Percentiles rank a stretch among this genome's conserved stretches.
phyloP scores from a whole-genome alignment of 2,329 filamentous ascomycete species.

The Sordariomycetes sp. region DNA sequence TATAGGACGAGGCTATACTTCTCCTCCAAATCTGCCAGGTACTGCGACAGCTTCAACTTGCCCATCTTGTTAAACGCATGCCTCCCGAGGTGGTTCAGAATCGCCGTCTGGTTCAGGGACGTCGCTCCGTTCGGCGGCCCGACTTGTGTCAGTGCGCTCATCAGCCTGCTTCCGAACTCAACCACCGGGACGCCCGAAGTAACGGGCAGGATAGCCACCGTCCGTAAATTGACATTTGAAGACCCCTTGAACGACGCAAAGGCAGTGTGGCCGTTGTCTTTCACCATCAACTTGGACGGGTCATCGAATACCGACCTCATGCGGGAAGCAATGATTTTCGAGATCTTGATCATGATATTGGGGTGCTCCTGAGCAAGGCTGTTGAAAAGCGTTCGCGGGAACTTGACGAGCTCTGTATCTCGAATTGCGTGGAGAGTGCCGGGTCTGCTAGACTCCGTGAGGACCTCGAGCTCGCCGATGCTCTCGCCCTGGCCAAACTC shows the following conservation, averaged over 20 bases:
- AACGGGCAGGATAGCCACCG: constrained; percentile 84
- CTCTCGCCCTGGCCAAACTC: constrained; percentile 97
- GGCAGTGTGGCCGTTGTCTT: constrained; percentile 53
- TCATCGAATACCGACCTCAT: constrained; percentile 87
- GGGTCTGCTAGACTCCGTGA: constrained; percentile 86
- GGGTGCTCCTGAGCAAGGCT: constrained; percentile 95
- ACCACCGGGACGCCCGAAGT: constrained; percentile 87
- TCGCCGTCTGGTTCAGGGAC: constrained; percentile 84
- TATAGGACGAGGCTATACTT: constrained; percentile 95
- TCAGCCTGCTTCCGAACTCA: constrained; percentile 82
- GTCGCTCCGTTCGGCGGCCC: constrained; percentile 84
- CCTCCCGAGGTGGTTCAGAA: constrained; percentile 86
- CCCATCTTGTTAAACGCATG: constrained; percentile 98
- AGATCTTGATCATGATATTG: constrained; percentile 97
- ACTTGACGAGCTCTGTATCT: constrained; percentile 92
- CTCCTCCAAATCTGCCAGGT: constrained; percentile 91
- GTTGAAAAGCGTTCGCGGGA: constrained; percentile 92
- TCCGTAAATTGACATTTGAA: constrained; percentile 84
- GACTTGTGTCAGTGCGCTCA: constrained; percentile 82
- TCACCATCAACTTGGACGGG: constrained; percentile 54
- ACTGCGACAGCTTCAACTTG: constrained; percentile 89
- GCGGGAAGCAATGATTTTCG: constrained; percentile 91
- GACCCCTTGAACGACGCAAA: constrained; percentile 46
- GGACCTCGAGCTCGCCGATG: constrained; percentile 90
- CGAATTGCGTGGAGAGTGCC: constrained; percentile 92